Evolutionary conservation across 768 basidiomycete species (phyloP).

Genomic region (Kwoniella newhampshirensis): DNA sequence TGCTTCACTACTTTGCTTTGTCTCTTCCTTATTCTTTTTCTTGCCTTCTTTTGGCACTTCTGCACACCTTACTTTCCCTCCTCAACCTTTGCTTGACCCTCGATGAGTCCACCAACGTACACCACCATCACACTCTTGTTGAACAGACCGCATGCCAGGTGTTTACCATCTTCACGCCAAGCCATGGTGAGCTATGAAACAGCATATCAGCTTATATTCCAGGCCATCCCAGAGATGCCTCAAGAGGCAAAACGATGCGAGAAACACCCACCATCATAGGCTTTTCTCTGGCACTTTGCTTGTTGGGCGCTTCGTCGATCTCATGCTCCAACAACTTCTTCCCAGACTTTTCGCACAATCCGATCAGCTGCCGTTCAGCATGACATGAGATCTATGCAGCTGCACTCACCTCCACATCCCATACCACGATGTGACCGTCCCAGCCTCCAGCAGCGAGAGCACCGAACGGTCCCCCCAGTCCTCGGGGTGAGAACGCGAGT

Average conservation of each 20-base stretch:
- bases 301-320: conserved; percentile 23
- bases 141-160: conserved; percentile 43
- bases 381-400: background rate
- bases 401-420: conserved; percentile 45
- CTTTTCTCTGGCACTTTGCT: conserved; percentile 21
- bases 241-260: background rate
- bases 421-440: conserved; percentile 43
- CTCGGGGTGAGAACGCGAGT: conserved; percentile 43
- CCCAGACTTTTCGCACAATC: conserved; percentile 13
- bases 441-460: conserved; percentile 48
- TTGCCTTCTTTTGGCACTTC: background rate
- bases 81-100: background rate
- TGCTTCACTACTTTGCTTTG: too few species aligned
- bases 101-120: conserved; percentile 35
- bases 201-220: background rate
- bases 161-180: conserved; percentile 48
- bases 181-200: conserved; percentile 26
- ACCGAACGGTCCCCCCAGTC: conserved; percentile 22
- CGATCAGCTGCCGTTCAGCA: background rate
- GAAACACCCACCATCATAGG: conserved; percentile 33
- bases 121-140: conserved; percentile 45
- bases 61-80: background rate
- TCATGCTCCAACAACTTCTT: conserved; percentile 24
- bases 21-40: background rate
- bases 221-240: too few species aligned